A percentile compares a stretch with the other conserved stretches of the same genome.
Evolutionary conservation across 805 yeast genomes (phyloP).

Genomic region (Wickerhamiella hasegawae): DNA sequence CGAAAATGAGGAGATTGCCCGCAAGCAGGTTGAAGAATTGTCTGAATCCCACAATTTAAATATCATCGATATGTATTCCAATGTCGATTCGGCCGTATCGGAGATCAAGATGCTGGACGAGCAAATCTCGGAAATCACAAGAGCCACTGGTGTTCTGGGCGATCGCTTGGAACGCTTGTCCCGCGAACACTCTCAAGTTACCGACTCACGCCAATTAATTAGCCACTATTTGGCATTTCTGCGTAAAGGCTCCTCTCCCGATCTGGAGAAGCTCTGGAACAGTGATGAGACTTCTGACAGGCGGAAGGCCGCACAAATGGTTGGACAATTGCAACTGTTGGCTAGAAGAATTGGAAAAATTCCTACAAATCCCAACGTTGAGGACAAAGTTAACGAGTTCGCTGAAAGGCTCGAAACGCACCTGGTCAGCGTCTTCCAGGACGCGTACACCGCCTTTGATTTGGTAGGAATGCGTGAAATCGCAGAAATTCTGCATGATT

Average conservation of each 20-base stretch:
- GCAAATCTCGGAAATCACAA: slow-evolving; percentile 17
- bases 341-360: slow-evolving; percentile 40
- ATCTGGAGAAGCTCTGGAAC: slow-evolving; percentile 42
- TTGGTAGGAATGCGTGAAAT: slow-evolving; percentile 54
- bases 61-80: slow-evolving; percentile 37
- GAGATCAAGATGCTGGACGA: slow-evolving; percentile 24
- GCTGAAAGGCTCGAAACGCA: slow-evolving; percentile 64
- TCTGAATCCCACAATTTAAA: slow-evolving; percentile 56
- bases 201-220: slow-evolving; percentile 54
- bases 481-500: slow-evolving; percentile 58
- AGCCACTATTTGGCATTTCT: slow-evolving; percentile 64
- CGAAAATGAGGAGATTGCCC: slow-evolving; percentile 34
- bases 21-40: slow-evolving; percentile 38
- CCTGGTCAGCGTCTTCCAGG: slow-evolving; percentile 52
- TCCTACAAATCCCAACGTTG: slow-evolving; percentile 16
- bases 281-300: slow-evolving; percentile 35
- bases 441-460: slow-evolving; percentile 56
- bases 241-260: slow-evolving; percentile 34
- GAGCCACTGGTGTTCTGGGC: slow-evolving; percentile 18
- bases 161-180: slow-evolving; percentile 26
- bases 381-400: slow-evolving; percentile 42
- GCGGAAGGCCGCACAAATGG: slow-evolving; percentile 50
- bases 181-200: slow-evolving; percentile 55
- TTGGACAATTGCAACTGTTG: slow-evolving; percentile 46
- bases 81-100: slow-evolving; percentile 25